Evolutionary conservation across 345 rosid species (phyloP), one percentile per base, ranked within the genome.

Genomic region (Raphanus raphanistrum): DNA sequence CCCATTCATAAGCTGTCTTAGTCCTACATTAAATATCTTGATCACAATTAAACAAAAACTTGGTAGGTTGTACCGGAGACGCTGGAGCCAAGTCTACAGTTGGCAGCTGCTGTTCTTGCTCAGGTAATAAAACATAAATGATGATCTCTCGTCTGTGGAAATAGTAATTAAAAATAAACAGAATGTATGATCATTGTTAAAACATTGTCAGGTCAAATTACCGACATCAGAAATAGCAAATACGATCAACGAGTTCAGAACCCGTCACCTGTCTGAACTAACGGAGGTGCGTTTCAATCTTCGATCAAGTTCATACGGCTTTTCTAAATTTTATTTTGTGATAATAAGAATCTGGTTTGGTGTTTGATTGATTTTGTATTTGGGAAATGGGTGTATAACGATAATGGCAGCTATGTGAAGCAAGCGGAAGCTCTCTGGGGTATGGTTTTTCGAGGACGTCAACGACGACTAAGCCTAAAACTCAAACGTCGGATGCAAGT

Each of bases 81-180:
- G 58, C 83, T 94, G 86, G 98, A 94, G 83, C 98, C 98, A 62
- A 94, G 98, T 86, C 85, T 94, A 66, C 98, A 94, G 80, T 88
- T 94, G 84, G 98, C 97, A 52, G 97, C 98, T 71, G 98, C 97
- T 80, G 98, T 94, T 84, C 98, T 94, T 76, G 97, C 97, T 10
- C 95, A 92, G 97, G 98, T 91, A 84, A 65, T 43, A 12, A 71
- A 78, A 21, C 21, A 21, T 48, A 72, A 12, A 11, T 32, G 63
- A 32, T 27, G 32, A n/a, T 60, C 41, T 61, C 17, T 48, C 55
- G 50, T 62, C 16, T 27, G 66, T 78, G 71, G 16, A 28, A 70
- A 64, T 52, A 55, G 4, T 13, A 68, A 45, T 1, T 41, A 41
- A 10, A 9, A 10, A 3, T 31, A 68, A 11, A 29, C 5, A 52